A percentile compares a stretch with the other conserved stretches of the same genome.
Evolutionary conservation across 1,284 basidiomycete species (phyloP).

Genomic region (Apiotrichum mycotoxinovorans): DNA sequence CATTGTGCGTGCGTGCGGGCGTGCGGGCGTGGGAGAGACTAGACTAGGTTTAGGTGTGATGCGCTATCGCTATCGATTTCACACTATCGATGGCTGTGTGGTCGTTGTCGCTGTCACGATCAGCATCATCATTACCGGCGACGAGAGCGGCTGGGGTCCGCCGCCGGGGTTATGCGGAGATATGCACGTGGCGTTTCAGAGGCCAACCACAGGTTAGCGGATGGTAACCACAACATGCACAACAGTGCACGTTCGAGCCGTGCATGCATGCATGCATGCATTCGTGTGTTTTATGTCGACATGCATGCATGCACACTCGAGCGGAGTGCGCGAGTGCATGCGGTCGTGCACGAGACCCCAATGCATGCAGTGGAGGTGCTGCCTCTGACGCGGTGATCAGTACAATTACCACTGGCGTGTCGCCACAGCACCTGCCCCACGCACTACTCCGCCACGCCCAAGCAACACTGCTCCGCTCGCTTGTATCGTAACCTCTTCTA

Average conservation of each 20-base stretch:
- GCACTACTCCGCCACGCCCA: too few relatives aligned
- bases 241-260: background rate
- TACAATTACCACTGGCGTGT: too few relatives aligned
- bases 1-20: constrained; percentile 8
- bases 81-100: background rate
- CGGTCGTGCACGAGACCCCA: background rate
- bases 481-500: background rate
- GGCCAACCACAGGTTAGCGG: background rate
- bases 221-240: background rate
- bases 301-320: background rate
- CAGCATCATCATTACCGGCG: background rate
- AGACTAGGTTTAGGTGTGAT: too few relatives aligned
- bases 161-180: background rate
- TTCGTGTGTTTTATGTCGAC: background rate
- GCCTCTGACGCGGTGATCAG: too few relatives aligned
- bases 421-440: too few relatives aligned
- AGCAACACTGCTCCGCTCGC: background rate
- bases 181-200: constrained; percentile 1
- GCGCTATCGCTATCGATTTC: background rate
- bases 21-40: too few relatives aligned
- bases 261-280: background rate
- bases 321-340: background rate
- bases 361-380: too few relatives aligned
- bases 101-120: too few relatives aligned
- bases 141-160: background rate